phyloP scores from a whole-genome alignment of 495 filamentous ascomycete genomes.

The Darksidea phi region DNA sequence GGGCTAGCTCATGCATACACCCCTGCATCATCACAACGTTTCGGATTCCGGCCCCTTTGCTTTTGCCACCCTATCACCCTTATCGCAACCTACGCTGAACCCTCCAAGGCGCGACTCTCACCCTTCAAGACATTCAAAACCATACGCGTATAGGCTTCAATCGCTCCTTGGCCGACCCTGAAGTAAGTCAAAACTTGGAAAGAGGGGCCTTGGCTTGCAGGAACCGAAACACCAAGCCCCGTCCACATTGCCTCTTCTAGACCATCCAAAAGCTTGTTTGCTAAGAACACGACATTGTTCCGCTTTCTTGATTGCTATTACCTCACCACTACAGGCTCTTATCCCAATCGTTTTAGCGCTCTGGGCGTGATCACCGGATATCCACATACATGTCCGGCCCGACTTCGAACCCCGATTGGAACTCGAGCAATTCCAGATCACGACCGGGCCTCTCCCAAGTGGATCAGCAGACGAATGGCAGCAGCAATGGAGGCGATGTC shows the following conservation, averaged over 20 bases:
- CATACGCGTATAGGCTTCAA: no score
- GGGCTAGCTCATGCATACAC: no score
- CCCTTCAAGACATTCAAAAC: no score
- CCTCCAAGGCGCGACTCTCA: no score
- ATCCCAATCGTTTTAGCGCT: no score
- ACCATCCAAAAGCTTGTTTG: not conserved
- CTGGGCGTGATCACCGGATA: not conserved
- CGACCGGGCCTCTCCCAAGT: not conserved
- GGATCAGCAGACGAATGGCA: not conserved
- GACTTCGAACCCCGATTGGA: constrained; percentile 11
- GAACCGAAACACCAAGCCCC: not conserved
- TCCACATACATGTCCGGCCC: not conserved
- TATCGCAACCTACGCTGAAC: not conserved
- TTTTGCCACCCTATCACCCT: not conserved
- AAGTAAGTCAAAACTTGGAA: no score
- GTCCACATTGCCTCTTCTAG: not conserved
- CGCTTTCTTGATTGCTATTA: not conserved
- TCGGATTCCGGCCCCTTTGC: constrained; percentile 1
- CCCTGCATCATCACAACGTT: not conserved
- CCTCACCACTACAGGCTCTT: not conserved
- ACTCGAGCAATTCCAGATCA: not conserved
- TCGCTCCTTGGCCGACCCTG: no score
- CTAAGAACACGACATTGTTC: not conserved
- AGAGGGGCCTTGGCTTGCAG: not conserved
- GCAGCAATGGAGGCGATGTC: not conserved